phyloP scores from a whole-genome alignment of 352 stramenopile genomes.

The Phytophthora nicotianae region DNA sequence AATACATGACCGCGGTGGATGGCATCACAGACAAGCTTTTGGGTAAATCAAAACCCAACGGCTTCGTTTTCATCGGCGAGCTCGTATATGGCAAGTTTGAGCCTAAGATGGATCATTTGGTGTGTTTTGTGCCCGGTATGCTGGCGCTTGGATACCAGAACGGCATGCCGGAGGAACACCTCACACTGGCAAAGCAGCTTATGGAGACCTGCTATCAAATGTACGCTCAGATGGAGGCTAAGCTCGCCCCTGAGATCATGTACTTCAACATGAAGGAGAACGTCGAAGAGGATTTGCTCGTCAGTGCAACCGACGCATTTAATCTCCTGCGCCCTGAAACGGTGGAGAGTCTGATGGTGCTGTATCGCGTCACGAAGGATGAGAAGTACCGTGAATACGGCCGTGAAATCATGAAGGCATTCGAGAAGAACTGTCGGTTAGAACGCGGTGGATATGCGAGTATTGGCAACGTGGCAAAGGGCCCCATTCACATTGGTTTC shows the following conservation, averaged over 20 bases:
- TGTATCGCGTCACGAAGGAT: constrained; percentile 91
- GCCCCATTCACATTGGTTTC: constrained; percentile 45
- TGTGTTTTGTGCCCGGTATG: constrained; percentile 92
- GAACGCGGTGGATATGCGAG: constrained; percentile 65
- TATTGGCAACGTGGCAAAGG: constrained; percentile 62
- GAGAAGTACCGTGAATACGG: constrained; percentile 88
- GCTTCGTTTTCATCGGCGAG: constrained; percentile 72
- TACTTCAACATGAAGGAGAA: constrained; percentile 74
- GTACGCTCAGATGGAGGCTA: constrained; percentile 80
- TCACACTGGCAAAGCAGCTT: constrained; percentile 80
- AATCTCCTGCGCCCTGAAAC: constrained; percentile 92
- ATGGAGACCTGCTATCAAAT: constrained; percentile 89
- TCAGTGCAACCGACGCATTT: constrained; percentile 68
- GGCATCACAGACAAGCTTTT: constrained; percentile 66
- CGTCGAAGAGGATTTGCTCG: constrained; percentile 52
- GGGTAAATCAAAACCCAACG: constrained; percentile 61
- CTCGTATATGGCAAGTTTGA: constrained; percentile 54
- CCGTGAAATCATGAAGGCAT: constrained; percentile 83
- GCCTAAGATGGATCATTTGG: constrained; percentile 89
- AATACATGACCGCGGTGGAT: constrained; percentile 70
- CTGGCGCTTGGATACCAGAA: constrained; percentile 81
- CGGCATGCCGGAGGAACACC: constrained; percentile 64
- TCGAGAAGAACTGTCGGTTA: constrained; percentile 85
- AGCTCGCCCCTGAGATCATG: constrained; percentile 89
- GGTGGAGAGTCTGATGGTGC: constrained; percentile 91